Base-by-base conservation (phyloP, 2,329 filamentous ascomycete genomes). In the Cercospora citrullina region DNA sequence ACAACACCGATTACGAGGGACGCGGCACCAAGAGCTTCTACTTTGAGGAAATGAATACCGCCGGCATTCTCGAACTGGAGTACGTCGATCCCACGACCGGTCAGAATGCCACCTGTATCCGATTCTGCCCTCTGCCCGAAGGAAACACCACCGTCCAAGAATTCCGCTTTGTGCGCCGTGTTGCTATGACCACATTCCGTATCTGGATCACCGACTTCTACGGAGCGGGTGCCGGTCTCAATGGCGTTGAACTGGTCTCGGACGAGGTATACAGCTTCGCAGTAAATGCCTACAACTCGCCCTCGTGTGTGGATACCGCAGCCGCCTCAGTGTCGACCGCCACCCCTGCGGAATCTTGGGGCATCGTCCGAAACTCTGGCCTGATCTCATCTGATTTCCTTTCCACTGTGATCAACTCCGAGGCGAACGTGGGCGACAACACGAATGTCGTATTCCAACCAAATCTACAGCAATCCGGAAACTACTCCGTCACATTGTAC, bases 1-100 rank as follows among this genome's bases (percentile, higher is more conserved):
- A 91, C 84, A 99, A 99, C 80, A 95, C 94, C 2, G 89, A 91
- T 73, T 85, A 89, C 63, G 88, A 95, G 74, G 93, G 91, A 62
- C 89, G 93, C 71, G 95, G 78, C 48, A 97, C 94, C 31, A 91
- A 92, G 81, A 91, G 90, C 0, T 99, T 92, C 82, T 89, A 93
- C 67, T 96, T 93, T 77, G 92, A 92, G 23, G 92, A 93, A 18
- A 83, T 94, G 67, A 94, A 94, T 5, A 88, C 94, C 75, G 90
- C 91, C 70, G 95, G 95, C 63, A 97, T 99, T 78, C 92, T 99
- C 89, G 97, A 98, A 80, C 86, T 99, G 76, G 96, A 93, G 42
- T 98, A 95, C 74, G 89, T 89, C 71, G 93, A 98, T 91, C 26
- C 82, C 78, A 51, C 58, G 9, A 45, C 91, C 1, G 90, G 91